Conservation (phyloP, 106 monocot species). For the Dioscorea zingiberensis region DNA sequence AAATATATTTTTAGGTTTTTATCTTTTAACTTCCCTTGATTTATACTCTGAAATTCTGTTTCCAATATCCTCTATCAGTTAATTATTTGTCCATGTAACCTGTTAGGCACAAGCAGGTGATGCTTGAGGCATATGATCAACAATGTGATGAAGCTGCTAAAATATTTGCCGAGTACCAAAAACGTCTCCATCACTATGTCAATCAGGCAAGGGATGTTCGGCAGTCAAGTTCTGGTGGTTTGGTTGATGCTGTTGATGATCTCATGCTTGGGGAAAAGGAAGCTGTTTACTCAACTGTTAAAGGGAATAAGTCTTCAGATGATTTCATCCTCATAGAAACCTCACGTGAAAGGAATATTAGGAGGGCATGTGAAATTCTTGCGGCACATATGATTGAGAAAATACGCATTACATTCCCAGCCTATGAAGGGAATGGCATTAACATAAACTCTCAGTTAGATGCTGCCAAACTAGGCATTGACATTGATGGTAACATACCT, state of each 20-base stretch:
- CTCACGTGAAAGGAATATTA: constrained; percentile 57
- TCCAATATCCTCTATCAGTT: not conserved
- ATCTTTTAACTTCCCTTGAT: too few species aligned
- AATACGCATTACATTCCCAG: constrained; percentile 66
- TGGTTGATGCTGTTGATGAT: constrained; percentile 35
- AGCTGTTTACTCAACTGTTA: constrained; percentile 75
- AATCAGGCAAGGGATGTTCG: constrained; percentile 76
- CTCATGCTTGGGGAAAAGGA: constrained; percentile 45
- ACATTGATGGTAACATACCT: constrained; percentile 71
- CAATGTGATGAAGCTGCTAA: constrained; percentile 94
- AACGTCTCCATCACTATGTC: constrained; percentile 88
- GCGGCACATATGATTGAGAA: constrained; percentile 60
- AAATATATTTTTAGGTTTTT: too few species aligned
- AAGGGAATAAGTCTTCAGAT: constrained; percentile 69
- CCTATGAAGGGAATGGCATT: constrained; percentile 82
- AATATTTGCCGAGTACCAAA: constrained; percentile 95
- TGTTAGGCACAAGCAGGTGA: constrained; percentile 85
- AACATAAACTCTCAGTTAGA: constrained; percentile 59
- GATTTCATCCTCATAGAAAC: constrained; percentile 78
- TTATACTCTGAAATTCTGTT: too few species aligned
- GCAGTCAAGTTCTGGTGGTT: constrained; percentile 25
- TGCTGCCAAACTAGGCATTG: constrained; percentile 60
- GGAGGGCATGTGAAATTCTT: constrained; percentile 88
- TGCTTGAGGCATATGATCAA: constrained; percentile 89
- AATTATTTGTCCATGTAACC: constrained; percentile 10